Percentiles rank a stretch among this genome's conserved stretches.
Conservation (phyloP, 331 rosid genomes). For the Malus hybrid region DNA sequence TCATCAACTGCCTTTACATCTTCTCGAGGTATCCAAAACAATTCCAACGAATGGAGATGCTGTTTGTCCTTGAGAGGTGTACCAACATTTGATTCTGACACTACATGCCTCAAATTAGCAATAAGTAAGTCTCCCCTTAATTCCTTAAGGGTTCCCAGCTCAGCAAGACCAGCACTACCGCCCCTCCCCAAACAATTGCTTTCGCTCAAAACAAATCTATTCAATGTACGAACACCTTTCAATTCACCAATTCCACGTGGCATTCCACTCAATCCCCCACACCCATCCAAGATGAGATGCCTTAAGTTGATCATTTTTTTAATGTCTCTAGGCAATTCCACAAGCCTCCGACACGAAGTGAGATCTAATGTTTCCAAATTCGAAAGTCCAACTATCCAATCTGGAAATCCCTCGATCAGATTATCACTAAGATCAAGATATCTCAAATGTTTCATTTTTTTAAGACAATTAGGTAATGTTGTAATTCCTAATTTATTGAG, state of each 20-base stretch:
- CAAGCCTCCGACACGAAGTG: fast-evolving
- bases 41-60: fast-evolving
- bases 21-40: fast-evolving
- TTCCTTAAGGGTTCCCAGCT: not conserved
- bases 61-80: too few relatives aligned
- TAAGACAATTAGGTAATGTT: not conserved
- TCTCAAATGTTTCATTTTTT: not conserved
- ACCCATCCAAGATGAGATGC: not conserved
- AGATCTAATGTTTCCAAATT: constrained; percentile 34
- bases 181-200: not conserved
- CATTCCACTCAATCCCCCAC: not conserved
- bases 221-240: not conserved
- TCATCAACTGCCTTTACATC: not conserved
- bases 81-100: not conserved
- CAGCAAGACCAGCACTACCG: not conserved
- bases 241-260: constrained; percentile 23
- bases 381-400: not conserved
- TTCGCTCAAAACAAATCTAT: not conserved
- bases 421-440: constrained; percentile 2
- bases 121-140: not conserved
- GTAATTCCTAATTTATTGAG: fast-evolving
- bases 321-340: not conserved
- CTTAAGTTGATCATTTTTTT: not conserved
- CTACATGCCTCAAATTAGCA: fast-evolving
- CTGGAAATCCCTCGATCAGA: constrained; percentile 1